Evolutionary conservation across 148 eudicot species (phyloP), one percentile per base, ranked within the genome.

Genomic region (Cornus suecica): DNA sequence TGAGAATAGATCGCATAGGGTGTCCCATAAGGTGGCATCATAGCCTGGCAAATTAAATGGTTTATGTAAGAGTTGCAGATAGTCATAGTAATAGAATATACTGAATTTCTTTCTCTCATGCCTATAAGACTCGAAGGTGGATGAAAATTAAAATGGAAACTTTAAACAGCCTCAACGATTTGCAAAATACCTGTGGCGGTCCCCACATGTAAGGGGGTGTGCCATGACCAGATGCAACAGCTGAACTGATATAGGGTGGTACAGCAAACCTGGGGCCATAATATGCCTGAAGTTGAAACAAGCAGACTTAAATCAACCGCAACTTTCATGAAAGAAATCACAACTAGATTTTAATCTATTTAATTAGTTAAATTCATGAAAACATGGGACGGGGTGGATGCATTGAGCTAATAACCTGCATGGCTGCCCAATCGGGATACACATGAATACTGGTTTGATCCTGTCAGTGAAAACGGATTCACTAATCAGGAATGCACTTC

Each of bases 171-270:
- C 3, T 62, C 27, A 41, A 48, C 0, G 70, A 74, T 41, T 18
- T 23, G 37, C 8, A 30, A 27, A 60, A 28, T 81, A 94, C 98
- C 95, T 92, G 98, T 51, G 94, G 94, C 70, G 93, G 92, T 73
- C 89, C 97, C 98, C 98, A 94, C 95, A 92, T 88, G 76, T 94
- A 94, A 30, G 94, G 91, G 28, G 82, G 92, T 77, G 94, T 91
- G 6, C 89, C 79, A 65, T 90, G 97, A 51, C 94, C 95, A 74
- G 97, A 71, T 74, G 95, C 85, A 83, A 90, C 94, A 63, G 87
- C 83, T 25, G 95, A 86, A 79, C 88, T 92, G 72, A 82, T 82
- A 81, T 92, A 94, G 74, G 89, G 95, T 65, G 98, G 89, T 71
- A 90, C 82, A 68, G 95, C 91, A 73, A 94, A 86, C 82, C 98